Percentiles rank a stretch among this genome's conserved stretches.
Evolutionary conservation across 257 asterid species (phyloP).

Genomic region (Asclepias syriaca): DNA sequence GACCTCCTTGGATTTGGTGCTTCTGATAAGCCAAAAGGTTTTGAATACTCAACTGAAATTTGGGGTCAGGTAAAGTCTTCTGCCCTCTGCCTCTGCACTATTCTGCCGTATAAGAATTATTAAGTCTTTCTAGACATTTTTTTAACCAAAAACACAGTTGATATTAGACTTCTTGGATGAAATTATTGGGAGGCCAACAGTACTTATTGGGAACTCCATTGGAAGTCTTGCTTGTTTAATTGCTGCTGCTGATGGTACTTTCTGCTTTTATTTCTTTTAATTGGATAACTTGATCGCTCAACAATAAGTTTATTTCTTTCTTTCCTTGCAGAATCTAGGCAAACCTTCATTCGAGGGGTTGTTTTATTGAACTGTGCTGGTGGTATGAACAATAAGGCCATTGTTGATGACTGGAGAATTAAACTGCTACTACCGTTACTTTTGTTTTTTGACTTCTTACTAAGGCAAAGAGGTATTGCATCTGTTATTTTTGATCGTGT

Average conservation of each 20-base stretch:
- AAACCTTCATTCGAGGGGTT: constrained; percentile 56
- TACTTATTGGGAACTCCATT: constrained; percentile 80
- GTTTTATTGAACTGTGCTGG: constrained; percentile 88
- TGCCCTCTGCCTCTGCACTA: constrained; percentile 6
- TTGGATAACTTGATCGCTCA: not conserved
- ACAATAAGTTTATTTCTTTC: not conserved
- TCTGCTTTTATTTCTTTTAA: not conserved
- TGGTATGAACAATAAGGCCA: constrained; percentile 97
- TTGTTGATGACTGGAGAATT: constrained; percentile 97
- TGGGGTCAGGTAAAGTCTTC: constrained; percentile 67
- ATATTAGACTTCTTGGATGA: constrained; percentile 71
- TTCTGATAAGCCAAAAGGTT: constrained; percentile 88
- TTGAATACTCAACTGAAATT: constrained; percentile 64
- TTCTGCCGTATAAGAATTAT: not conserved
- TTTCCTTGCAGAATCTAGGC: constrained; percentile 42
- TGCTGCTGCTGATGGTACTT: constrained; percentile 69
- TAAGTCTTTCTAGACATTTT: not conserved
- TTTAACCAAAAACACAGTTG: constrained; percentile 35
- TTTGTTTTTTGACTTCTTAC: constrained; percentile 76
- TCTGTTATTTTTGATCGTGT: constrained; percentile 53
- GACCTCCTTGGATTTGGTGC: constrained; percentile 97
- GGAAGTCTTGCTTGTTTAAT: constrained; percentile 97
- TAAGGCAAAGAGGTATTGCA: constrained; percentile 65
- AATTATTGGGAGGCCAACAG: constrained; percentile 64
- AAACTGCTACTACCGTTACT: constrained; percentile 67